Conservation (phyloP, 2,329 filamentous ascomycete genomes). For the Colletotrichum sidae region DNA sequence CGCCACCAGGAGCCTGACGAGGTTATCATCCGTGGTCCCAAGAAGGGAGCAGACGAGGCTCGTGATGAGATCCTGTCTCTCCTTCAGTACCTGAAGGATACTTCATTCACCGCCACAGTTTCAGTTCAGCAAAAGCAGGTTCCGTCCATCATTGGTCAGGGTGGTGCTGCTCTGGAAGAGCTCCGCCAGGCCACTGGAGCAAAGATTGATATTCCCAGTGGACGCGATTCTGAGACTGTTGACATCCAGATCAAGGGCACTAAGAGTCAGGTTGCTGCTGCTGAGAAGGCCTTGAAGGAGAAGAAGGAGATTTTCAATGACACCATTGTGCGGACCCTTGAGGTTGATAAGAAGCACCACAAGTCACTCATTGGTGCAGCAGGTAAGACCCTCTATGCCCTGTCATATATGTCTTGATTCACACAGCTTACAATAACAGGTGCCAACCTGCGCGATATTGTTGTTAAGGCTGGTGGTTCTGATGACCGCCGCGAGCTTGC, state of each 20-base stretch:
- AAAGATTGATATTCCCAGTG: constrained; percentile 90
- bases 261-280: constrained; percentile 88
- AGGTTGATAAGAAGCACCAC: constrained; percentile 96
- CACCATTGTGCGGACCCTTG: constrained; percentile 84
- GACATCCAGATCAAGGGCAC: constrained; percentile 94
- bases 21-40: constrained; percentile 90
- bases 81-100: constrained; percentile 90
- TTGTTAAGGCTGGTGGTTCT: constrained; percentile 88
- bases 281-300: constrained; percentile 90
- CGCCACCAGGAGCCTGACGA: constrained; percentile 86
- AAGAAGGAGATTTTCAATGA: constrained; percentile 90
- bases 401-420: constrained; percentile 37
- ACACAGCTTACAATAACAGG: constrained; percentile 65
- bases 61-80: constrained; percentile 91
- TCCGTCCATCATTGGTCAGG: constrained; percentile 91
- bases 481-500: constrained; percentile 86
- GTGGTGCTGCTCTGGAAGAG: constrained; percentile 90
- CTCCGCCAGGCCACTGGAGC: constrained; percentile 86
- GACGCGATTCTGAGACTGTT: constrained; percentile 78
- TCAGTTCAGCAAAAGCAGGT: constrained; percentile 92
- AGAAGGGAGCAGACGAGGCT: constrained; percentile 91
- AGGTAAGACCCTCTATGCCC: constrained; percentile 67
- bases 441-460: constrained; percentile 86
- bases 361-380: constrained; percentile 87
- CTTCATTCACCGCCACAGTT: constrained; percentile 82